Evolutionary conservation across 805 yeast species (phyloP), one percentile per base, ranked within the genome.

Genomic region (Starmera pachycereana): DNA sequence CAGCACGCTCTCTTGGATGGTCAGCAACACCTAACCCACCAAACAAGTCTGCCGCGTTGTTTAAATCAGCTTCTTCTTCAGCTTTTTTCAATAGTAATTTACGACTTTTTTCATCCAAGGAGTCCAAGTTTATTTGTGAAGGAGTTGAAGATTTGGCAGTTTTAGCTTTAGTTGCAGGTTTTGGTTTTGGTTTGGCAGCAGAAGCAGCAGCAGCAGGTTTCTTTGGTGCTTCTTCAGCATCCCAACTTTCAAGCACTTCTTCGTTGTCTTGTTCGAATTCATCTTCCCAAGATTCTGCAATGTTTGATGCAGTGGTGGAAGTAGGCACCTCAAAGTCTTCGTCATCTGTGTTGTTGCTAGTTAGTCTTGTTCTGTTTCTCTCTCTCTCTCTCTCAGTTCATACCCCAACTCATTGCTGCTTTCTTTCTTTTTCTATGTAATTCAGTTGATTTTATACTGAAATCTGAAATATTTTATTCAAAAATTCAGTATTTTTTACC

Each of bases 1-100:
- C 60, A 32, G 63, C 65, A 37, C 51, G 55, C 45, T 62, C 63
- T 44, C 67, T 60, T 52, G 68, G 74, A 45, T 62, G 74, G 19
- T 71, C 72, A 40, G 69, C 71, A 29, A 74, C 76, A 44, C 70
- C 70, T 41, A 72, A 59, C 12, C 86, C 87, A 29, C 88, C 95
- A 57, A 90, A 87, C 51, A 90, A 68, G 52, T 85, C 95, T 8
- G 95, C 90, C 28, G 98, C 97, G 57, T 85, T 86, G 61, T 85
- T 86, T 60, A 90, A 69, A 65, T 90, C 98, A 25, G 95, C 74
- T 37, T 76, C 80, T 44, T 86, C 54, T 63, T 90, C 95, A 16
- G 92, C 95, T 58, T 81, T 69, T 55, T 71, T 80, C 62, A 84
- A 69, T 61, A 88, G 61, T 55, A 82, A 88, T 50, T 68, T 74